These are phyloP conservation scores for Podospora comata DNA, from an alignment of 495 filamentous ascomycete genomes.

Conservation along the genomic window DNA sequence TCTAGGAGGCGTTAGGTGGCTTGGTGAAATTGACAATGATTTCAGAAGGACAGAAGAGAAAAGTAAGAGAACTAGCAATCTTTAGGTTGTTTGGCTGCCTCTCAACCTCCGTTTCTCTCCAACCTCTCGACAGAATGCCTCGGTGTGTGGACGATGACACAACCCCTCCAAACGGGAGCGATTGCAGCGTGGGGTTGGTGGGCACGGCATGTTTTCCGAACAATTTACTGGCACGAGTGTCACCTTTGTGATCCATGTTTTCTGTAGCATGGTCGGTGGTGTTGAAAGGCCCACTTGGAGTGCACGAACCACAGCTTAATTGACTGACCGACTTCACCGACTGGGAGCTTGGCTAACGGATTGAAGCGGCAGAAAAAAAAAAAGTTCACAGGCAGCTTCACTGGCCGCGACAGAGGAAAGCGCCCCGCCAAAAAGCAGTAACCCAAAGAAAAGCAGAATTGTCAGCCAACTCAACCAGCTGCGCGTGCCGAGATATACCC, in stretches of 20 bases:
- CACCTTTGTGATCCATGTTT: background rate
- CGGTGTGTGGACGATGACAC: conserved; percentile 5
- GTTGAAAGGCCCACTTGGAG: background rate
- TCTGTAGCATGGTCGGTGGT: background rate
- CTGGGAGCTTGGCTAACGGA: conserved; percentile 21
- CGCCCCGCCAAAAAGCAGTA: conserved; percentile 7
- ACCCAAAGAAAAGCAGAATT: background rate
- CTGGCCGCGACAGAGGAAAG: conserved; percentile 10
- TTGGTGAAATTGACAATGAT: background rate
- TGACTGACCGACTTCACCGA: conserved; percentile 23
- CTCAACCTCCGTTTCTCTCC: background rate
- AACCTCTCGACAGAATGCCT: conserved; percentile 2
- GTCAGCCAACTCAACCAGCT: background rate
- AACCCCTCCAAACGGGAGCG: background rate
- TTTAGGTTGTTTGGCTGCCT: conserved; percentile 2
- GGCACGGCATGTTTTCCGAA: background rate
- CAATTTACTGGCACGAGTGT: background rate
- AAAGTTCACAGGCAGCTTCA: conserved; percentile 27
- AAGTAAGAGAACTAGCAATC: background rate
- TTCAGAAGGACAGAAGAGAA: background rate
- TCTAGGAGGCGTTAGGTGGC: background rate
- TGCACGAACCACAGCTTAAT: conserved; percentile 35
- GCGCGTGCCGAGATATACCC: background rate
- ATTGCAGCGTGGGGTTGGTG: background rate
- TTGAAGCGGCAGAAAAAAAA: conserved; percentile 38